Conservation (phyloP, 768 basidiomycete species). For the Calocera viscosa region DNA sequence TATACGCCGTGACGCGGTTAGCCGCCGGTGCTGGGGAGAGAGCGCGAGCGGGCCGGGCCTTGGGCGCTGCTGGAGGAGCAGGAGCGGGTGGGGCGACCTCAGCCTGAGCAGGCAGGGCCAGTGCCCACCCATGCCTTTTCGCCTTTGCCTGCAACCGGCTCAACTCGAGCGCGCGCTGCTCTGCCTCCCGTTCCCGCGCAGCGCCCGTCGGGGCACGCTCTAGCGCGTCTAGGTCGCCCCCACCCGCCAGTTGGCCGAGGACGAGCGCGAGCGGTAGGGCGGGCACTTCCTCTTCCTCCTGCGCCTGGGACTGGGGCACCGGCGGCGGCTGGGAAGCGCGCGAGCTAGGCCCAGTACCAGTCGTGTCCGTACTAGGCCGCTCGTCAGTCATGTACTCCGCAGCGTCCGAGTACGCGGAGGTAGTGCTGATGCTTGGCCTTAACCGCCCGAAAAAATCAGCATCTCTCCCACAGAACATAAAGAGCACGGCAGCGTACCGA, state of each 20-base stretch:
- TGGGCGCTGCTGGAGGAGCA: neutral
- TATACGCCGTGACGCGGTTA: neutral
- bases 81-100: neutral
- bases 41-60: neutral
- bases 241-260: too few relatives aligned
- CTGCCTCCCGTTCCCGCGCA: neutral
- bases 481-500: neutral
- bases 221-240: too few relatives aligned
- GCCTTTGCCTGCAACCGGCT: neutral
- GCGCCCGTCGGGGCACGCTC: too few relatives aligned
- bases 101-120: neutral
- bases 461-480: neutral
- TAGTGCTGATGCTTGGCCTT: neutral
- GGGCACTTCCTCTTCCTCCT: too few relatives aligned
- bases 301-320: neutral
- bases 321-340: neutral
- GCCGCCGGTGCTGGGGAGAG: neutral
- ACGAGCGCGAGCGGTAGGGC: too few relatives aligned
- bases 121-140: neutral
- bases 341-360: neutral
- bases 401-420: neutral
- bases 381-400: neutral
- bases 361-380: conserved; percentile 1
- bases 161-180: neutral
- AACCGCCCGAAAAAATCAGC: neutral